Percentiles rank a stretch among this genome's conserved stretches.
Conservation (phyloP, 73 alveolate species). For the Uronychia setigera region DNA sequence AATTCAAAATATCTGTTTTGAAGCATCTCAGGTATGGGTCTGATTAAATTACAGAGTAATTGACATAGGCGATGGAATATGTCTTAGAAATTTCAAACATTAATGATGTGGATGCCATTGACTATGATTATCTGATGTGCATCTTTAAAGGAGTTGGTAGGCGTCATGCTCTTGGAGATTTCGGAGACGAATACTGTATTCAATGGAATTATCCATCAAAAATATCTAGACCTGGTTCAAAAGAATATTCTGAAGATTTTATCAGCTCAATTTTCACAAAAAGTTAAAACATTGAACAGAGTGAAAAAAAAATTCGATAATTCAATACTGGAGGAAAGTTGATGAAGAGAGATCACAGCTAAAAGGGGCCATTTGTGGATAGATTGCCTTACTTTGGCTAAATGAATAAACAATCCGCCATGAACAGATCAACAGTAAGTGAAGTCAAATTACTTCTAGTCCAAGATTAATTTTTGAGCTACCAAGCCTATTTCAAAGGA, state of each 20-base stretch:
- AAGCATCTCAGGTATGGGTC: neutral
- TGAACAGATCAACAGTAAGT: neutral
- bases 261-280: neutral
- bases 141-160: neutral
- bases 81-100: neutral
- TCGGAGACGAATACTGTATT: neutral
- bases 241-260: neutral
- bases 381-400: neutral
- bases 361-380: neutral
- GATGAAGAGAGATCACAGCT: neutral
- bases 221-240: neutral
- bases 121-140: neutral
- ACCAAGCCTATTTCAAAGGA: too few species aligned
- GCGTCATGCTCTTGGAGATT: neutral
- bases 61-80: neutral
- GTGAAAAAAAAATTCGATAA: neutral
- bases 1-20: neutral
- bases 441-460: too few species aligned
- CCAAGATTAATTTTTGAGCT: too few species aligned
- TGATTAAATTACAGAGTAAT: neutral
- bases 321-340: neutral
- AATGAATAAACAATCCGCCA: neutral
- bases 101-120: neutral
- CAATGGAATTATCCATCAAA: neutral
- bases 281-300: neutral